Conservation (phyloP, 371 early-diverging fungal genomes). For the Haplosporangium sp. region DNA sequence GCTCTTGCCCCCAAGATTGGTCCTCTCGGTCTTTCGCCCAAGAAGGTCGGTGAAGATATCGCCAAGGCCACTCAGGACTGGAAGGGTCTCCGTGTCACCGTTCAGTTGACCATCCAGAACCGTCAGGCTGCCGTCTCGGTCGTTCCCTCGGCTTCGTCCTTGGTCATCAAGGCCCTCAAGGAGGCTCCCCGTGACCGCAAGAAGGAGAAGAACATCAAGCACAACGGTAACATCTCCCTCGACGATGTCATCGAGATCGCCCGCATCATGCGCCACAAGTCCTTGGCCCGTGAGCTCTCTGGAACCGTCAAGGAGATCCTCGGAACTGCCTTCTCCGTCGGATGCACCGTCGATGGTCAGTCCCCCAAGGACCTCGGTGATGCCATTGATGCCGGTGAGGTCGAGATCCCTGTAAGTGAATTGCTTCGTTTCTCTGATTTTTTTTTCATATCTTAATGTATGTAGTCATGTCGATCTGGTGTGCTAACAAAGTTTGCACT, state of each 20-base stretch:
- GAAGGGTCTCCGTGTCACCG: constrained; percentile 99
- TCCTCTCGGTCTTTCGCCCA: constrained; percentile 99
- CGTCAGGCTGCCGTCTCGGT: constrained; percentile 99
- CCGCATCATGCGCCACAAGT: constrained; percentile 95
- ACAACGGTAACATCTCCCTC: constrained; percentile 92
- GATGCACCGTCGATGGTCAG: constrained; percentile 97
- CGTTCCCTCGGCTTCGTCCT: constrained; percentile 97
- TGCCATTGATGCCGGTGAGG: constrained; percentile 81
- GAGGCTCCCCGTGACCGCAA: constrained; percentile 99
- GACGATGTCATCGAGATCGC: constrained; percentile 98
- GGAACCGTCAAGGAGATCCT: constrained; percentile 99
- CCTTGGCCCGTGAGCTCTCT: constrained; percentile 76
- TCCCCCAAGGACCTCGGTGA: constrained; percentile 84
- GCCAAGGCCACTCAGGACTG: constrained; percentile 99
- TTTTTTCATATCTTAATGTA: not conserved
- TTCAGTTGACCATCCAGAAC: constrained; percentile 98
- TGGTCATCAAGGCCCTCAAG: constrained; percentile 99
- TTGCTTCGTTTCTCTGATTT: not conserved
- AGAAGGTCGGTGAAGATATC: constrained; percentile 99
- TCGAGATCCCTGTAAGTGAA: constrained; percentile 86
- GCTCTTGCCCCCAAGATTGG: constrained; percentile 99
- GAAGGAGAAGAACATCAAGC: constrained; percentile 99
- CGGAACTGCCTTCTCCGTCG: constrained; percentile 96
- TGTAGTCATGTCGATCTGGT: too few relatives aligned
- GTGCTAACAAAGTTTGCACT: not conserved